Evolutionary conservation across 306 rosid species (phyloP).

Genomic region (Phaseolus lunatus): DNA sequence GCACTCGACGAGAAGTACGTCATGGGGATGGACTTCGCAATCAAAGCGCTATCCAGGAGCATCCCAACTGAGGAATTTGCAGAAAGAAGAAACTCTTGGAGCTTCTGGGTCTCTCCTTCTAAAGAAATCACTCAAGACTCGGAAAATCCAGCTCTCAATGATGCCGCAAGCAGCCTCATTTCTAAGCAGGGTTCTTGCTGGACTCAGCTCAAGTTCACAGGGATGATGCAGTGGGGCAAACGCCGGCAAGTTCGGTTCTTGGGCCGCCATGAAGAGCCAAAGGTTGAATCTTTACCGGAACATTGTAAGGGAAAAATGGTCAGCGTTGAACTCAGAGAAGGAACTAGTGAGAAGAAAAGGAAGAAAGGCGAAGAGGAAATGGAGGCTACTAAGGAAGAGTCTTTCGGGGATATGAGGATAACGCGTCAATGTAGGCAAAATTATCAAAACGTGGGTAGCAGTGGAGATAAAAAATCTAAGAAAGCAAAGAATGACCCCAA

Average conservation of each 20-base stretch:
- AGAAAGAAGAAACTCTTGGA: constrained; percentile 58
- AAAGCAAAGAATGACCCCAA: constrained; percentile 41
- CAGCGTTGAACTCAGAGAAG: constrained; percentile 11
- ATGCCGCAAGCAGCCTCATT: constrained; percentile 40
- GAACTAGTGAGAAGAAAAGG: constrained; percentile 31
- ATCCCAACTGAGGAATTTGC: constrained; percentile 56
- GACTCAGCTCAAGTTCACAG: constrained; percentile 67
- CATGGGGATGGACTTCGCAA: constrained; percentile 62
- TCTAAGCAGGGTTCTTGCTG: constrained; percentile 69
- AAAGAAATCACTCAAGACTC: constrained; percentile 15
- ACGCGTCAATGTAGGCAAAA: constrained; percentile 58
- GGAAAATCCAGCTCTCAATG: constrained; percentile 38
- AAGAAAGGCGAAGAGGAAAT: constrained; percentile 43
- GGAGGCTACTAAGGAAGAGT: constrained; percentile 34
- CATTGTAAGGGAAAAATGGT: constrained; percentile 23
- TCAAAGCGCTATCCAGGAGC: constrained; percentile 60
- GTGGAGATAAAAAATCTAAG: constrained; percentile 35
- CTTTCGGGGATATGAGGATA: constrained; percentile 35
- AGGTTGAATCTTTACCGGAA: constrained; percentile 47
- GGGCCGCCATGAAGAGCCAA: constrained; percentile 57
- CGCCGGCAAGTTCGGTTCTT: constrained; percentile 71
- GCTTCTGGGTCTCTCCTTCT: constrained; percentile 67
- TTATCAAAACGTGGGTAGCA: constrained; percentile 38
- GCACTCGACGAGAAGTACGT: constrained; percentile 67
- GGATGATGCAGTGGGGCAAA: constrained; percentile 85